These are phyloP conservation scores for Wallacemonas collosoma DNA, from an alignment of 208 protist species.

Conservation along the genomic window DNA sequence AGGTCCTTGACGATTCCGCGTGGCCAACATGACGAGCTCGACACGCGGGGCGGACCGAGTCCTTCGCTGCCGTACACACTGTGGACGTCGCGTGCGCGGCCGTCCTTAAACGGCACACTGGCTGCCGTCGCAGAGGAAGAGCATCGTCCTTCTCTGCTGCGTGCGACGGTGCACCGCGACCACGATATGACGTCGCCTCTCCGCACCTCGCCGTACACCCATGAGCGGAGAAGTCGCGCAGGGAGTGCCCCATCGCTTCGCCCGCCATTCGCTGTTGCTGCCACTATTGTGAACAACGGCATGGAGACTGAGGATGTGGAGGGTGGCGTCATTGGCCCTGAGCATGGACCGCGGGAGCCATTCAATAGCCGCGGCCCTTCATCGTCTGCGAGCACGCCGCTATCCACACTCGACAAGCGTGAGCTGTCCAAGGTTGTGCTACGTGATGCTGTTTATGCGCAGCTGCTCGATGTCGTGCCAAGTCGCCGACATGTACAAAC, in stretches of 20 bases:
- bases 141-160: constrained; percentile 3
- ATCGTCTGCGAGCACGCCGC: background rate
- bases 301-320: background rate
- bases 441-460: constrained; percentile 47
- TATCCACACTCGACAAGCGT: constrained; percentile 51
- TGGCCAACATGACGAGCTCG: background rate
- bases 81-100: background rate
- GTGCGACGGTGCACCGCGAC: constrained; percentile 8
- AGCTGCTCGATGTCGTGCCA: constrained; percentile 43
- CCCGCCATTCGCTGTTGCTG: background rate
- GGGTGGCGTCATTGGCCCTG: background rate
- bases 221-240: background rate
- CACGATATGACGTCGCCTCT: constrained; percentile 1
- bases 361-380: background rate
- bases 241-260: background rate
- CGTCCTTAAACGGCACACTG: background rate
- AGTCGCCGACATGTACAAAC: constrained; percentile 35
- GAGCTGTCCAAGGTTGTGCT: constrained; percentile 56
- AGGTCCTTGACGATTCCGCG: constrained; percentile 4
- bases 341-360: background rate
- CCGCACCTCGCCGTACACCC: background rate
- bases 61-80: background rate
- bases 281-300: background rate
- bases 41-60: too few species aligned
- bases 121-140: background rate